Evolutionary conservation across 495 filamentous ascomycete genomes (phyloP).

Genomic region (Penicillium riverlandense): DNA sequence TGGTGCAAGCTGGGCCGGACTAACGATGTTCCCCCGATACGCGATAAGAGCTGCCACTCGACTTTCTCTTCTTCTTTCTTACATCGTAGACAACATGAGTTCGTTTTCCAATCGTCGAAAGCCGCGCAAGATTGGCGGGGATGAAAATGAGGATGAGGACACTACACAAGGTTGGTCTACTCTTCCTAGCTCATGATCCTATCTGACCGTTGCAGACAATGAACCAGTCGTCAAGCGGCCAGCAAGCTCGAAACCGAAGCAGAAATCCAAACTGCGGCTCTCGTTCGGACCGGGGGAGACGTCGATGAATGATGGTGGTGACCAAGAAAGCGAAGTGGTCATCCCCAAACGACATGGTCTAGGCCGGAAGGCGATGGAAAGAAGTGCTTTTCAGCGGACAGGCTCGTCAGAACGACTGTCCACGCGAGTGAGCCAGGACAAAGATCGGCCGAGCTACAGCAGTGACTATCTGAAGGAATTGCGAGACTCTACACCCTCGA

Average conservation of each 20-base stretch:
- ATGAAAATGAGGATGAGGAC: slow-evolving; percentile 47
- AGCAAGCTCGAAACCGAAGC: slow-evolving; percentile 48
- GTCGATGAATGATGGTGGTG: slow-evolving; percentile 45
- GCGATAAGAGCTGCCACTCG: slow-evolving; percentile 21
- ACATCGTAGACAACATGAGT: slow-evolving; percentile 39
- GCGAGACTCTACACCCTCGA: slow-evolving; percentile 71
- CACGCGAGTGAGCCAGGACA: slow-evolving; percentile 49
- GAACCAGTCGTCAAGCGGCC: slow-evolving; percentile 38
- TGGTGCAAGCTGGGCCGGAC: slow-evolving; percentile 24
- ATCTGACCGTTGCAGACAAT: slow-evolving; percentile 5
- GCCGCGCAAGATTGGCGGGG: slow-evolving; percentile 63
- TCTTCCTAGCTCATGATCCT: not conserved
- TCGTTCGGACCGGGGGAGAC: slow-evolving; percentile 67
- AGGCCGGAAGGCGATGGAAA: slow-evolving; percentile 63
- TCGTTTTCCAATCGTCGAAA: slow-evolving; percentile 65
- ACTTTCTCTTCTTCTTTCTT: not conserved
- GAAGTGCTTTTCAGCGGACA: slow-evolving; percentile 56
- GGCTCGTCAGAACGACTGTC: slow-evolving; percentile 39
- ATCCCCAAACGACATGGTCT: slow-evolving; percentile 65
- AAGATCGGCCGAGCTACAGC: slow-evolving; percentile 77
- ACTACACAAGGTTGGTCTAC: slow-evolving; percentile 25
- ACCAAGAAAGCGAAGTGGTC: slow-evolving; percentile 50
- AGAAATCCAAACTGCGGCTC: slow-evolving; percentile 56
- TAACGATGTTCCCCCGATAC: slow-evolving; percentile 28
- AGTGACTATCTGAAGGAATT: slow-evolving; percentile 82